A percentile compares a stretch with the other conserved stretches of the same genome.
These are phyloP conservation scores for Eucalyptus marginata DNA, from an alignment of 345 rosid genomes.

Conservation along the genomic window DNA sequence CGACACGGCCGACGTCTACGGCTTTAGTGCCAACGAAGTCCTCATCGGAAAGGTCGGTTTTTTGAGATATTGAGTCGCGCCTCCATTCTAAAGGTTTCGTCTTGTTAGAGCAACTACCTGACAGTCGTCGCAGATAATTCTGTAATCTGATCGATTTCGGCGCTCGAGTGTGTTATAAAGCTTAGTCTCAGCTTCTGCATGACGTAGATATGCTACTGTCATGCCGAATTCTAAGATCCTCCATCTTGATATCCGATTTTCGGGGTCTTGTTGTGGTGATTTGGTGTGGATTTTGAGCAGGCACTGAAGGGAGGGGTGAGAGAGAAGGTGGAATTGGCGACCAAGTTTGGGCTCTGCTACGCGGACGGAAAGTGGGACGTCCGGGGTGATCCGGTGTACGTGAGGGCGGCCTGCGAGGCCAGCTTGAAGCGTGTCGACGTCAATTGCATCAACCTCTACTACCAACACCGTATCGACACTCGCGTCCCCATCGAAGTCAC, in stretches of 20 bases:
- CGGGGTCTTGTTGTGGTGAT: not conserved
- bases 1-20: slow-evolving; percentile 36
- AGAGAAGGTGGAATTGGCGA: slow-evolving; percentile 39
- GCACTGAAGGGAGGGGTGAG: slow-evolving; percentile 46
- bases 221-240: not conserved
- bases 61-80: no score
- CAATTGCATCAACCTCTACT: slow-evolving; percentile 44
- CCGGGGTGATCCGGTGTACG: slow-evolving; percentile 45
- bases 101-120: no score
- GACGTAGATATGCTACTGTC: not conserved
- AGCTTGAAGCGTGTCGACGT: slow-evolving; percentile 45
- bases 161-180: not conserved
- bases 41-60: not conserved
- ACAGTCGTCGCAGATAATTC: no score
- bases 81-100: no score
- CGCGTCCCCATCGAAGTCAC: slow-evolving; percentile 46
- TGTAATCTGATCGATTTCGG: not conserved
- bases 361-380: slow-evolving; percentile 11
- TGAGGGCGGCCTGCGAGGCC: slow-evolving; percentile 42
- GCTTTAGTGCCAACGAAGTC: not conserved
- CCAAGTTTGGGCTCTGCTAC: slow-evolving; percentile 28
- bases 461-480: slow-evolving; percentile 50
- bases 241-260: not conserved
- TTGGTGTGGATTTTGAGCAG: not conserved
- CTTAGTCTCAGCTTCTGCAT: not conserved